These are phyloP conservation scores for Fusarium sp. DNA, from an alignment of 2,329 filamentous ascomycete genomes.

Conservation along the genomic window DNA sequence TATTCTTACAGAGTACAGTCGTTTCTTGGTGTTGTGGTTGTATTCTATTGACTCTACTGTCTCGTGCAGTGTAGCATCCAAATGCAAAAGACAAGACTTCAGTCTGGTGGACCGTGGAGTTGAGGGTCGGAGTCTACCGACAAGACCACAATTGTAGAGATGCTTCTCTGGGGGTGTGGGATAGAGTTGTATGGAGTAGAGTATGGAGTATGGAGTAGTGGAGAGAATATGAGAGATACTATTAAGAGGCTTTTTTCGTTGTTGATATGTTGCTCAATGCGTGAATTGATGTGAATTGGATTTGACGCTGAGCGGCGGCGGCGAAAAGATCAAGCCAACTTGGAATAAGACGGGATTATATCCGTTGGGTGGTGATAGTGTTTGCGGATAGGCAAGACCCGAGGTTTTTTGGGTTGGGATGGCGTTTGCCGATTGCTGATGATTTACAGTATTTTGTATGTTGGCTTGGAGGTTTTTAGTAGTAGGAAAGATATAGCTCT, in stretches of 20 bases:
- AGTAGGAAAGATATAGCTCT: slow-evolving; percentile 4
- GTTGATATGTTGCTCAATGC: slow-evolving; percentile 11
- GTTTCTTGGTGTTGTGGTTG: slow-evolving; percentile 1
- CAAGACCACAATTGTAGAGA: slow-evolving; percentile 13
- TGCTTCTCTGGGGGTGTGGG: slow-evolving; percentile 26
- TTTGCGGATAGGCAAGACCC: slow-evolving; percentile 29
- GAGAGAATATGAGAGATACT: slow-evolving; percentile 8
- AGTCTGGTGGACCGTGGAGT: slow-evolving; percentile 11
- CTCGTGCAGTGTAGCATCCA: slow-evolving; percentile 2
- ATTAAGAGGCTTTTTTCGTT: slow-evolving; percentile 30
- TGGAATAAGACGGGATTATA: slow-evolving; percentile 20
- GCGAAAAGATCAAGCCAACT: slow-evolving; percentile 28
- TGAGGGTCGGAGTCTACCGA: slow-evolving; percentile 9
- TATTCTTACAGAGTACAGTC: not conserved
- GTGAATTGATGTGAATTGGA: slow-evolving; percentile 22
- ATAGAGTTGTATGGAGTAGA: slow-evolving; percentile 20
- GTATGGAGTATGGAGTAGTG: slow-evolving; percentile 25
- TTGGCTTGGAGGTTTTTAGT: not conserved
- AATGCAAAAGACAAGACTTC: slow-evolving; percentile 11
- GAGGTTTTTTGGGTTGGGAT: slow-evolving; percentile 25
- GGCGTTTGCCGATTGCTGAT: slow-evolving; percentile 28
- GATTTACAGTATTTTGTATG: slow-evolving; percentile 13
- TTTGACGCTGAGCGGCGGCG: slow-evolving; percentile 23
- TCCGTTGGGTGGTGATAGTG: slow-evolving; percentile 6
- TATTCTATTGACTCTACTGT: slow-evolving; percentile 5